Evolutionary conservation across 2,329 filamentous ascomycete species (phyloP), one percentile per base, ranked within the genome.

Genomic region (Apiospora kogelbergensis): DNA sequence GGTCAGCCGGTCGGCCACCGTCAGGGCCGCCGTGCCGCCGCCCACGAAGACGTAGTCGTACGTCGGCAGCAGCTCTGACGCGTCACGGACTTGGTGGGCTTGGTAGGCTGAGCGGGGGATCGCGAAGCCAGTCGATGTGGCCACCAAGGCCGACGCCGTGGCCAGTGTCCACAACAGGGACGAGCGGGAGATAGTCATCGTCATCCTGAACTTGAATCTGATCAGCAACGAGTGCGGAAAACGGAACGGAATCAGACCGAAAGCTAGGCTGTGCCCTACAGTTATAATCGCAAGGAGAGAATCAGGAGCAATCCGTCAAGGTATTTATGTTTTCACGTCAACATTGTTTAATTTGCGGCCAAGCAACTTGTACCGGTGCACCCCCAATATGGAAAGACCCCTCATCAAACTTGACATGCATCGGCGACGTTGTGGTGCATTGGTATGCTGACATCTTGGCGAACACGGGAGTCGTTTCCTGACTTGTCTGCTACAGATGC

Each of bases 1-100:
- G 41, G 76, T 76, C n/a, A 77, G 65, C 15, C 74, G 72, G 46
- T 77, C 76, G 10, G 76, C 76, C 13, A 77, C 68, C 1, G 76
- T 76, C 48, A 77, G 53, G 1, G 75, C 76, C 1, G 76, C 70
- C 1, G 76, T 77, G 9, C 76, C 76, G 6, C 71, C 76, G 40
- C 75, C 76, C 10, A 77, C 68, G 22, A 77, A 72, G 17, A 77
- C 73, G 70, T 77, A 76, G 68, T 77, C 76, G 30, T 76, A 77
- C 0, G 74, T 74, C 20, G 67, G 67, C 37, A 65, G 46, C 33
- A 68, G 63, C 24, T 68, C 40, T 9, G 65, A 46, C 9, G 30
- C 42, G 44, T 66, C 26, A 44, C 24, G n/a, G 44, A 66, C 22
- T 44, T 66, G 65, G 30, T 30, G 65, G 17, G 65, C 65, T 17